Evolutionary conservation across 2,329 filamentous ascomycete genomes (phyloP).

Genomic region (Botrytis sinoallii): DNA sequence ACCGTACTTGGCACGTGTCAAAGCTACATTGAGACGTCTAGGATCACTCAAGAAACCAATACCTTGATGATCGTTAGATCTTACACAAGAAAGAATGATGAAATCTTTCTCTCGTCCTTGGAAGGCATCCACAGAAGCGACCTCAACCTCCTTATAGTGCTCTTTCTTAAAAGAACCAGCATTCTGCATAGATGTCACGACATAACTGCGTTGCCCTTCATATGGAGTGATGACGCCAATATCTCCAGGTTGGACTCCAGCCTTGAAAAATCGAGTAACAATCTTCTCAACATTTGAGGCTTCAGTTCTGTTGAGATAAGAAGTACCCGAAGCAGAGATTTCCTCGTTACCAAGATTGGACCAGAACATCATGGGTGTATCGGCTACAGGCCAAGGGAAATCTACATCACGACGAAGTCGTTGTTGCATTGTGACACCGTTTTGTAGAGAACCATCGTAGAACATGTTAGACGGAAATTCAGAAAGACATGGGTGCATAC

Average conservation of each 20-base stretch:
- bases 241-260: slow-evolving; percentile 86
- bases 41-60: slow-evolving; percentile 99
- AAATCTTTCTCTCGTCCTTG: slow-evolving; percentile 99
- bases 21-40: slow-evolving; percentile 91
- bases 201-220: slow-evolving; percentile 96
- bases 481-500: slow-evolving; percentile 97
- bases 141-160: slow-evolving; percentile 96
- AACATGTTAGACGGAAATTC: slow-evolving; percentile 99
- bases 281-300: slow-evolving; percentile 98
- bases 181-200: slow-evolving; percentile 99
- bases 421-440: slow-evolving; percentile 87
- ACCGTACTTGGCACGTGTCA: slow-evolving; percentile 95
- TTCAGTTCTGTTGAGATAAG: slow-evolving; percentile 96
- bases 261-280: slow-evolving; percentile 97
- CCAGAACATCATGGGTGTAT: slow-evolving; percentile 99
- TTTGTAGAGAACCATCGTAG: slow-evolving; percentile 95
- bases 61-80: slow-evolving; percentile 97
- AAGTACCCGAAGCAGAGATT: slow-evolving; percentile 95
- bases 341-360: slow-evolving; percentile 96
- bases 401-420: slow-evolving; percentile 90
- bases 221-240: slow-evolving; percentile 99
- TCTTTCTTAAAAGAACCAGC: slow-evolving; percentile 98
- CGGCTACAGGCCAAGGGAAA: slow-evolving; percentile 93
- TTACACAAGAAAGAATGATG: slow-evolving; percentile 94
- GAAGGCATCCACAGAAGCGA: slow-evolving; percentile 97